Percentiles rank a stretch among this genome's conserved stretches.
Conservation (phyloP, 345 rosid genomes). For the Arabis hirsuta region DNA sequence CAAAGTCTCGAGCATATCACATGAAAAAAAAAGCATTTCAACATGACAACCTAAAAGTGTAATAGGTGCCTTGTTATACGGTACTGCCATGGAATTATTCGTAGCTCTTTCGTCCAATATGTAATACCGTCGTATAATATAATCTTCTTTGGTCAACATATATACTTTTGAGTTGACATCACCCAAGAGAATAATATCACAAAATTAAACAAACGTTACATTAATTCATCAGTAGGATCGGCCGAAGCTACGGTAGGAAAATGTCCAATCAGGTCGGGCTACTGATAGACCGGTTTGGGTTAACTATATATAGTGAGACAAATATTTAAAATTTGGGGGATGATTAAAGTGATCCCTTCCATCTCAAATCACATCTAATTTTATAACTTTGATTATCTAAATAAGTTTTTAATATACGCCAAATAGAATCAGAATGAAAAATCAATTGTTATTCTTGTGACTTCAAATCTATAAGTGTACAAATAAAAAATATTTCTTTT, state of each 20-base stretch:
- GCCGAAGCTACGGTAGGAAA: constrained; percentile 31
- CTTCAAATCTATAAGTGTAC: too few species aligned
- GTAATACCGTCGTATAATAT: background rate
- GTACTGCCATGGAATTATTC: constrained; percentile 24
- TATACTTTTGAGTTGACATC: constrained; percentile 32
- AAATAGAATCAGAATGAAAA: background rate
- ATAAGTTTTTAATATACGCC: background rate
- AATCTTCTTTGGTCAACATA: constrained; percentile 23
- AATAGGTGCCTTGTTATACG: constrained; percentile 29
- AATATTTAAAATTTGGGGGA: constrained; percentile 2
- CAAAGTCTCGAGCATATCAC: constrained; percentile 26
- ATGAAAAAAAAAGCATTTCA: constrained; percentile 11
- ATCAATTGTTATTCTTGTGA: background rate
- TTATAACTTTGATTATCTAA: background rate
- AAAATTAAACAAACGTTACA: constrained; percentile 4
- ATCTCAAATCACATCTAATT: constrained; percentile 27
- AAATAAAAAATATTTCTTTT: too few species aligned
- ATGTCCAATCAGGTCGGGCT: constrained; percentile 47
- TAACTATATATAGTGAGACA: constrained; percentile 41
- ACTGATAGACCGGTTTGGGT: constrained; percentile 39
- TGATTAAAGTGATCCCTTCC: constrained; percentile 22
- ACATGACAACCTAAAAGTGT: constrained; percentile 28
- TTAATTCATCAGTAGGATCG: constrained; percentile 23
- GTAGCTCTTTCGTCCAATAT: constrained; percentile 21
- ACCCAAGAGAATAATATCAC: constrained; percentile 23